phyloP scores from a whole-genome alignment of 2,329 filamentous ascomycete genomes.

The Fusarium equiseti region DNA sequence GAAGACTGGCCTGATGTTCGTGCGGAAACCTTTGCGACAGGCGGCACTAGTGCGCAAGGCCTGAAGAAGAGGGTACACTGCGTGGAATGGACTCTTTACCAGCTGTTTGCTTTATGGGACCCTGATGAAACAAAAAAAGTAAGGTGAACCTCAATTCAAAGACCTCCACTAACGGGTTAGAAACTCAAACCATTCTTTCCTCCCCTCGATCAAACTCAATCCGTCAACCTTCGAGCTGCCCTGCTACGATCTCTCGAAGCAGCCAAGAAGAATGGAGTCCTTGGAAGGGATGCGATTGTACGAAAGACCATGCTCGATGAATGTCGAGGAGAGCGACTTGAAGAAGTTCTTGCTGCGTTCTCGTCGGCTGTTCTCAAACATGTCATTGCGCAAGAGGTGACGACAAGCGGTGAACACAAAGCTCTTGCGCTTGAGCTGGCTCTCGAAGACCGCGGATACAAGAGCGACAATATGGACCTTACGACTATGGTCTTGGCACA shows the following conservation, averaged over 20 bases:
- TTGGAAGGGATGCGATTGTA: conserved; percentile 83
- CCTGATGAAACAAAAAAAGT: conserved; percentile 79
- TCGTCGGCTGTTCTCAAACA: conserved; percentile 86
- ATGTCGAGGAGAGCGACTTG: conserved; percentile 90
- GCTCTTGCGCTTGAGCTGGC: conserved; percentile 68
- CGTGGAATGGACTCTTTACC: conserved; percentile 92
- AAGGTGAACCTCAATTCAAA: conserved; percentile 40
- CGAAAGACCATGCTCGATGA: conserved; percentile 98
- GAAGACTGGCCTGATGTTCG: conserved; percentile 86
- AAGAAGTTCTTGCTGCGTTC: conserved; percentile 86
- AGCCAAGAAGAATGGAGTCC: conserved; percentile 85
- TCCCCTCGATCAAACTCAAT: conserved; percentile 89
- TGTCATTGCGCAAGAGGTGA: conserved; percentile 61
- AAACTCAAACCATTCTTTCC: conserved; percentile 94
- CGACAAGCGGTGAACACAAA: conserved; percentile 55
- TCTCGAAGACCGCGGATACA: conserved; percentile 69
- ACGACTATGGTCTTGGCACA: conserved; percentile 79
- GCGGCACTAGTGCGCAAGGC: conserved; percentile 73
- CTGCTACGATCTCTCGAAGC: conserved; percentile 85
- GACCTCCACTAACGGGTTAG: conserved; percentile 56
- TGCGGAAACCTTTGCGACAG: conserved; percentile 72
- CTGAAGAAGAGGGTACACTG: conserved; percentile 86
- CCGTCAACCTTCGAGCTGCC: conserved; percentile 87
- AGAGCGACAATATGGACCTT: conserved; percentile 66
- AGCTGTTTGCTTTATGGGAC: conserved; percentile 88